Evolutionary conservation across 2,329 filamentous ascomycete genomes (phyloP), one percentile per base, ranked within the genome.

Genomic region (Thielaviopsis musarum): DNA sequence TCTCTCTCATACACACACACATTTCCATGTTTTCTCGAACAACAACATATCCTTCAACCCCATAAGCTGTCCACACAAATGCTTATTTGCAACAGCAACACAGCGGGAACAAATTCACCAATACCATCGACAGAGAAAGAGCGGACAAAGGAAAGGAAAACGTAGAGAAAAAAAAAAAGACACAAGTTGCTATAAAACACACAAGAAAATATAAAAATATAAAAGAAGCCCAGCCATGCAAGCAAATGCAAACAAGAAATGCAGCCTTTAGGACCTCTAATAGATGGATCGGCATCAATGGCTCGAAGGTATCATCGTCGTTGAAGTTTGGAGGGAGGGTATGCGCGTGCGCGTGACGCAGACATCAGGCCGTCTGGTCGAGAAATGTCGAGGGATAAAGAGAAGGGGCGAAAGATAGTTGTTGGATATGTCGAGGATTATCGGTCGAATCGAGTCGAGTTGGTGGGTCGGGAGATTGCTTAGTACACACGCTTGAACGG

Each of bases 401-500:
- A 48, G 41, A 38, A 28, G 52, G 21, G 10, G 22, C 6, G 58
- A 60, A 52, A 45, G n/a, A 56, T 15, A 56, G 13, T 55, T n/a
- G 57, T 55, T 12, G 57, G 28, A 45, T n/a, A 59, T 19, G 49
- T 41, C 26, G 52, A 52, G 5, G 26, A 45, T 28, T 24, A 53
- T 52, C 38, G 38, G 38, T 45, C 38, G 38, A 19, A 12, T 30
- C 26, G 52, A 54, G 52, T 28, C 30, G 52, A 52, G 24, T 34
- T 19, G 52, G 30, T 4, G 19, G 24, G n/a, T 59, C 56, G n/a
- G 52, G 56, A 62, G 54, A 54, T 54, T 54, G 56, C 68, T 75
- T 89, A 91, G 75, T 91, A 91, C 69, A 87, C 85, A 78, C 87
- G 82, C 83, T 96, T 95, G 82, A 97, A 96, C 53, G 93, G 93